phyloP scores from a whole-genome alignment of 495 filamentous ascomycete species.

The Penicillium taxi region DNA sequence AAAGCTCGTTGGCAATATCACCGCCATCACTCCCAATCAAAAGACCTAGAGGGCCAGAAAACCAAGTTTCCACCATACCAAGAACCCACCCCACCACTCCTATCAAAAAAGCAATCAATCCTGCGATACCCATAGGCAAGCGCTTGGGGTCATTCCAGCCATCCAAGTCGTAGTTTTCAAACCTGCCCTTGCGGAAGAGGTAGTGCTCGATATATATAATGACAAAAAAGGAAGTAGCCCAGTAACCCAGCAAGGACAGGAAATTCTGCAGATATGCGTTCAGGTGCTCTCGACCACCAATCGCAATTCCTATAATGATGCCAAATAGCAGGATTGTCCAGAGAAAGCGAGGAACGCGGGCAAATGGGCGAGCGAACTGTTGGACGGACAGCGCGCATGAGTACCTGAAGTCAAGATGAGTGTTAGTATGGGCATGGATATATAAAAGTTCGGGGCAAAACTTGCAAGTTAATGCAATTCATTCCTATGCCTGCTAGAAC shows the following conservation, averaged over 20 bases:
- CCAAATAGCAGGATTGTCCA: conserved; percentile 36
- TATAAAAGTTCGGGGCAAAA: background rate
- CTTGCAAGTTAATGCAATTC: conserved; percentile 9
- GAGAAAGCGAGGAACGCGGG: conserved; percentile 32
- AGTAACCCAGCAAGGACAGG: conserved; percentile 52
- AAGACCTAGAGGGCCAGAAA: conserved; percentile 19
- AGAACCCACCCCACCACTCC: conserved; percentile 31
- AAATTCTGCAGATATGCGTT: conserved; percentile 43
- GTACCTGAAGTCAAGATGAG: conserved; percentile 29
- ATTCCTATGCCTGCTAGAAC: conserved; percentile 45
- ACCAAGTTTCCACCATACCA: conserved; percentile 35
- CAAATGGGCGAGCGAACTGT: conserved; percentile 32
- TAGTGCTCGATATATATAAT: conserved; percentile 55
- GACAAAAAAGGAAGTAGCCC: conserved; percentile 49
- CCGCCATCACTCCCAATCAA: conserved; percentile 19
- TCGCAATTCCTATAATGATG: conserved; percentile 31
- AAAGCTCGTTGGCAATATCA: conserved; percentile 26
- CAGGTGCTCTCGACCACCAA: conserved; percentile 34
- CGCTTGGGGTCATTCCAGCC: conserved; percentile 25
- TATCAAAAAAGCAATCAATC: conserved; percentile 22
- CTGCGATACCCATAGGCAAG: conserved; percentile 27
- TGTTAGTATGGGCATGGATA: too few species aligned
- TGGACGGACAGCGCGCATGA: conserved; percentile 33
- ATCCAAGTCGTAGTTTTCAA: conserved; percentile 35
- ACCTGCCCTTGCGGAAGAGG: conserved; percentile 45